Evolutionary conservation across 1,284 basidiomycete species (phyloP), one percentile per base, ranked within the genome.

Genomic region (Austroboletus novae-zelandiae): DNA sequence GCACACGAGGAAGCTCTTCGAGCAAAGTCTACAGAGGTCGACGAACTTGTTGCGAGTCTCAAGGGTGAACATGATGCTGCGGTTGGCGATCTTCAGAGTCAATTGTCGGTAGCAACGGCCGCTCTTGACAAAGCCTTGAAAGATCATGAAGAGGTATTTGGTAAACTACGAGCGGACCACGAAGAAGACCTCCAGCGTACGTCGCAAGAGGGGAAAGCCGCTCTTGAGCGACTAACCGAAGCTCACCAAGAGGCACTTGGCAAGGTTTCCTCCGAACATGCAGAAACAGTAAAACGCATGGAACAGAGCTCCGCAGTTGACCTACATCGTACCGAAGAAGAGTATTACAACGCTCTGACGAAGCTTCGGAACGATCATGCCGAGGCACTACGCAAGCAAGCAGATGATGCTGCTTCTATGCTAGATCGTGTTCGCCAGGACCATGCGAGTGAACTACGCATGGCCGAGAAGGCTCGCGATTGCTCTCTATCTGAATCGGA

Each of bases 281-380:
- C 76, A 20, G 75, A 76, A 40, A 59, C 67, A 2, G 62, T 84
- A 53, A 83, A 81, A 64, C 72, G 75, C 61, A 82, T 80, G 67
- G 84, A 86, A 44, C 81, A 83, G 20, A 73, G 78, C 53, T 66
- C 78, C 18, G 74, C 79, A 6, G 69, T 75, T 14, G 71, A 73
- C 31, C 74, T 88, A 9, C 80, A 81, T 53, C 78, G 75, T 43
- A 88, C 84, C 4, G 86, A 90, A 61, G 88, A 87, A 60, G 84
- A 91, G 59, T 90, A 89, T 61, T 89, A 90, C 62, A 82, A 87
- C 47, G 83, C 81, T 15, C 70, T 93, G 42, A 85, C 81, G 17
- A 87, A 84, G 60, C 76, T 90, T 37, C 82, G 85, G 30, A 71
- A 65, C 13, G 85, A 89, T 61, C 86, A 91, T 57, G 76, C 80